phyloP scores from a whole-genome alignment of 768 basidiomycete species.

The Kwoniella mangroviensis region DNA sequence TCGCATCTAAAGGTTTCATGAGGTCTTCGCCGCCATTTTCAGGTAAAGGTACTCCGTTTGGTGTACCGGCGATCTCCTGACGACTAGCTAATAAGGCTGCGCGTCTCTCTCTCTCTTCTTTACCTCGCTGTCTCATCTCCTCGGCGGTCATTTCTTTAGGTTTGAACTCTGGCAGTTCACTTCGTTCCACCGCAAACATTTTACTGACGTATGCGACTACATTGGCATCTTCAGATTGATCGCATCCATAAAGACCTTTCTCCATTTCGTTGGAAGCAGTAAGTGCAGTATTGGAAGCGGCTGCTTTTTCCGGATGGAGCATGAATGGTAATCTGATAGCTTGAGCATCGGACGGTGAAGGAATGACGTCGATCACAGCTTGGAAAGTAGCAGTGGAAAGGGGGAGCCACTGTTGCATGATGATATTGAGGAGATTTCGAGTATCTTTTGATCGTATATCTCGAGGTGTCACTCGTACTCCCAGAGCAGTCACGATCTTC shows the following conservation, averaged over 20 bases:
- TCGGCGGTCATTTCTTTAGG: constrained; percentile 76
- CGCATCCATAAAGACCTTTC: constrained; percentile 75
- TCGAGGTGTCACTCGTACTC: constrained; percentile 79
- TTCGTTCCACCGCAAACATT: constrained; percentile 89
- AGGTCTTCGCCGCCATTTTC: constrained; percentile 35
- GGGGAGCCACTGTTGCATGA: constrained; percentile 95
- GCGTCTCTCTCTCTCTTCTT: constrained; percentile 58
- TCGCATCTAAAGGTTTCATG: constrained; percentile 30
- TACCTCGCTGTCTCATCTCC: constrained; percentile 73
- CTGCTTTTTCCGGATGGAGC: constrained; percentile 70
- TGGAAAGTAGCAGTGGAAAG: constrained; percentile 92
- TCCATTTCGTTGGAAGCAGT: constrained; percentile 81
- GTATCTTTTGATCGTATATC: constrained; percentile 92
- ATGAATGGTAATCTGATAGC: constrained; percentile 83
- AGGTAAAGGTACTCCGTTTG: constrained; percentile 19
- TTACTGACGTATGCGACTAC: constrained; percentile 92
- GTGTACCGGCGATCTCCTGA: constrained; percentile 16
- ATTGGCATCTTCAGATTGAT: constrained; percentile 64
- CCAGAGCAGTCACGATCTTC: constrained; percentile 83
- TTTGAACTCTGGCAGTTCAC: constrained; percentile 85
- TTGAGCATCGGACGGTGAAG: constrained; percentile 82
- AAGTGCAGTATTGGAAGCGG: constrained; percentile 56
- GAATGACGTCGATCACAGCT: constrained; percentile 88
- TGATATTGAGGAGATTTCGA: constrained; percentile 76
- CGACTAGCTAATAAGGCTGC: constrained; percentile 40